Conservation (phyloP, 163 green algal genomes). For the Coccomyxa subellipsoidea region DNA sequence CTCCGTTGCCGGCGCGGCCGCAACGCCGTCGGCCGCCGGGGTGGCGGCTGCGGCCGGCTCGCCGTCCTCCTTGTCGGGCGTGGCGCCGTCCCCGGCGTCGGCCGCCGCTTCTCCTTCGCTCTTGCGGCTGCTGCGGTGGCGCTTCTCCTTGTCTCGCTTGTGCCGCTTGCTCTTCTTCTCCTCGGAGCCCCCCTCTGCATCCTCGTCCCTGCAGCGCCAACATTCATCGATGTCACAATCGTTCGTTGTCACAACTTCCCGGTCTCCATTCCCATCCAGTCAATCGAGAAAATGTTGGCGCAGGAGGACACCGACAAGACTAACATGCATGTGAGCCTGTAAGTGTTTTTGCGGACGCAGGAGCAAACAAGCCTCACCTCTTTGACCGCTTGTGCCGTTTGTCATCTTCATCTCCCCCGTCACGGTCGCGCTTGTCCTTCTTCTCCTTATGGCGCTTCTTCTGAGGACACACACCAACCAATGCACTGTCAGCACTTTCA, state of each 20-base stretch:
- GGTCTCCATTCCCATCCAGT: no score
- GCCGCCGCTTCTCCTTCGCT: neutral
- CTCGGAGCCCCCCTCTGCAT: constrained; percentile 33
- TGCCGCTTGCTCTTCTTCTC: constrained; percentile 37
- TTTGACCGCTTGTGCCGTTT: constrained; percentile 35
- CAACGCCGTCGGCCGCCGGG: neutral
- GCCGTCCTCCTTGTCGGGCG: constrained; percentile 6
- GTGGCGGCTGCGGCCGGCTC: neutral
- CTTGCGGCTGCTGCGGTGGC: neutral
- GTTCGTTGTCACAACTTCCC: no score
- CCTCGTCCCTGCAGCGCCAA: constrained; percentile 14
- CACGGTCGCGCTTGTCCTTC: constrained; percentile 26
- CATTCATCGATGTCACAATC: neutral
- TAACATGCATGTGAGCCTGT: no score
- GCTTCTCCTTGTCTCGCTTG: constrained; percentile 46
- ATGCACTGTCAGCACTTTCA: neutral
- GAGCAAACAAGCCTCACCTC: neutral
- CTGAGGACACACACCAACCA: constrained; percentile 18
- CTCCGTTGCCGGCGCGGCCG: neutral
- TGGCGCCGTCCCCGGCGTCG: neutral
- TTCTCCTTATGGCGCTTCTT: constrained; percentile 39
- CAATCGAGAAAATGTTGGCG: no score
- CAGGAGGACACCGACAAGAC: no score
- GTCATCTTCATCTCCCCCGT: constrained; percentile 34
- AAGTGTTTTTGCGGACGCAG: no score